These are phyloP conservation scores for Sambucus nigra DNA, from an alignment of 129 eudicot genomes.

Conservation along the genomic window DNA sequence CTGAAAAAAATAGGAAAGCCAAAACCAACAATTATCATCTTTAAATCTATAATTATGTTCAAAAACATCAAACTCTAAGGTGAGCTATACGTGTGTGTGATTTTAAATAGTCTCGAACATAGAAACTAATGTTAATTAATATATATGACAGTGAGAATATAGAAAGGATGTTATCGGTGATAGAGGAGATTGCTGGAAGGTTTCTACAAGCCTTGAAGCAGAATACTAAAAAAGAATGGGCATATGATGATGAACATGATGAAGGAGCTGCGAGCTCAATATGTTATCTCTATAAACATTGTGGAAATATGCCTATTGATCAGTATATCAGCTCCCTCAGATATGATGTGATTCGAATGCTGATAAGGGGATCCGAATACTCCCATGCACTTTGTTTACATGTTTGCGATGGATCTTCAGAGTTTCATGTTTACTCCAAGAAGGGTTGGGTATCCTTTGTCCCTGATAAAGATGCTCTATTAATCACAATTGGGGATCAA, in stretches of 20 bases:
- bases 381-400: constrained; percentile 65
- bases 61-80: too few species aligned
- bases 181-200: constrained; percentile 30
- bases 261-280: constrained; percentile 24
- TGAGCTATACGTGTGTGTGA: too few species aligned
- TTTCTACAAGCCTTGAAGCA: constrained; percentile 18
- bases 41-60: too few species aligned
- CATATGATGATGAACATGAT: constrained; percentile 8
- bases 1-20: too few species aligned
- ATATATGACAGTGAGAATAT: constrained; percentile 31
- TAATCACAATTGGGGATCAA: constrained; percentile 70
- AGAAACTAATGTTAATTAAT: not conserved
- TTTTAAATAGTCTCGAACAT: too few species aligned
- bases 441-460: constrained; percentile 63
- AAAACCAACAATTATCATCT: too few species aligned
- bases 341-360: constrained; percentile 69
- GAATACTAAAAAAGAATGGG: not conserved
- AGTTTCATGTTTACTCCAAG: constrained; percentile 78
- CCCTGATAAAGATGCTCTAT: constrained; percentile 33
- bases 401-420: constrained; percentile 45
- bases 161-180: constrained; percentile 26
- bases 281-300: constrained; percentile 45
- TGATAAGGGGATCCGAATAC: constrained; percentile 66
- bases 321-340: constrained; percentile 26
- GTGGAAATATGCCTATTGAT: constrained; percentile 9